Base-by-base conservation (phyloP, 2,329 filamentous ascomycete genomes). In the Alternaria tenuissima region DNA sequence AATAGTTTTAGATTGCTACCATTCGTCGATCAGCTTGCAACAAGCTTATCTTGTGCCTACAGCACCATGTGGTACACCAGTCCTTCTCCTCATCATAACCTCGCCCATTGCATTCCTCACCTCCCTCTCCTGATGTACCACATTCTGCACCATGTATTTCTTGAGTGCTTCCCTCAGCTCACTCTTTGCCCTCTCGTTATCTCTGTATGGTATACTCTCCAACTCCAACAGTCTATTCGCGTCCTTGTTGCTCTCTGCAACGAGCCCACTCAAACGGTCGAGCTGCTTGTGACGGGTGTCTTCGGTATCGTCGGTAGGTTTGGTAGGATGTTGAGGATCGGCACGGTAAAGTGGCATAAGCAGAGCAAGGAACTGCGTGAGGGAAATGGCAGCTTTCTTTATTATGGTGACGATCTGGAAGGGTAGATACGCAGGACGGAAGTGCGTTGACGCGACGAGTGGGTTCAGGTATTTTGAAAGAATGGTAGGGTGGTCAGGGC, bases 81-180 rank as follows among this genome's bases (percentile, higher is more conserved):
- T 76, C 66, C 89, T 84, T 68, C 88, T 81, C 73, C 84, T 88
- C 75, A 87, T 85, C 58, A 94, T 80, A 28, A 89, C 88, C 59
- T 84, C 86, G 24, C 88, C 88, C 68, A 97, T 84, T 0, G 93
- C 93, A 77, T 92, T 89, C 68, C 89, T 86, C 8, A 98, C 94
- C 80, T 94, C 92, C 1, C 89, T 89, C 86, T 88, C 66, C 88
- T 86, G 61, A 96, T 91, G 14, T 89, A 78, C 71, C 7, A 77
- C 94, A 74, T 96, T 96, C 77, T 96, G 89, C 52, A 97, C 88
- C 68, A 98, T 82, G 86, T 93, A 96, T 71, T 95, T 92, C 79
- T 89, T 91, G 80, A 97, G 86, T 70, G 90, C 91, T 41, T 85
- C 85, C 63, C 88, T 86, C 71, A 96, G 80, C 60, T 87, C 88